Base-by-base conservation (phyloP, 257 asterid species). In the Capsicum rhomboideum region DNA sequence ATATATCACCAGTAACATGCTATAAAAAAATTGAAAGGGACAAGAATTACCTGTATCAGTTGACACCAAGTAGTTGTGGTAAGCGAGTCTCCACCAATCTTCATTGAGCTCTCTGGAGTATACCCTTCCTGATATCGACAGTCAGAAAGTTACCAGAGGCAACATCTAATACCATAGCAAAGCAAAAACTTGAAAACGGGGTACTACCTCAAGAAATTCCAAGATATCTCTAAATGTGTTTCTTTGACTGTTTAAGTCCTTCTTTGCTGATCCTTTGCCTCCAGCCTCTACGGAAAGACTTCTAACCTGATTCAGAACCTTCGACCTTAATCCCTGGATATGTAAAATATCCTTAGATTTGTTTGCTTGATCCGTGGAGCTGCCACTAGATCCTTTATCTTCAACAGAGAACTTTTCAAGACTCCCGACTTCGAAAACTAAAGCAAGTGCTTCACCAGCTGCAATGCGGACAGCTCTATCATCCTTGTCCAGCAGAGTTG, bases 371-470 rank as follows among this genome's bases (percentile, higher is more conserved):
- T 66, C 90, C 1, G 0, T 83, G 46, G 93, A 84, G 86, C 86
- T 78, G 64, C 90, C 98, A 80, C 87, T 50, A 80, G 95, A 86
- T 81, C 75, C 90, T 85, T 88, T 94, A 78, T 84, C 42, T 82
- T 90, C 98, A 61, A 87, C 91, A 74, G 89, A 89, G 87, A 95
- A 93, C 75, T 94, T 95, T 72, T 95, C 99, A 83, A 97, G 88
- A 90, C 90, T 91, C 68, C 97, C 97, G 3, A 87, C 69, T 90
- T 97, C 99, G 82, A 93, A 93, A 63, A 95, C 90, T 85, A 95
- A 82, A 66, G 98, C 98, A 85, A 97, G 97, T 52, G 96, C 97
- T 91, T 97, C 99, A 52, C 98, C 99, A 85, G 97, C 97, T 53
- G 93, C 97, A 69, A 97, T 95, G 61, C 98, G 95, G 18, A 95